A percentile compares a stretch with the other conserved stretches of the same genome.
Conservation (phyloP, 345 rosid genomes). For the Dipteronia dyeriana region DNA sequence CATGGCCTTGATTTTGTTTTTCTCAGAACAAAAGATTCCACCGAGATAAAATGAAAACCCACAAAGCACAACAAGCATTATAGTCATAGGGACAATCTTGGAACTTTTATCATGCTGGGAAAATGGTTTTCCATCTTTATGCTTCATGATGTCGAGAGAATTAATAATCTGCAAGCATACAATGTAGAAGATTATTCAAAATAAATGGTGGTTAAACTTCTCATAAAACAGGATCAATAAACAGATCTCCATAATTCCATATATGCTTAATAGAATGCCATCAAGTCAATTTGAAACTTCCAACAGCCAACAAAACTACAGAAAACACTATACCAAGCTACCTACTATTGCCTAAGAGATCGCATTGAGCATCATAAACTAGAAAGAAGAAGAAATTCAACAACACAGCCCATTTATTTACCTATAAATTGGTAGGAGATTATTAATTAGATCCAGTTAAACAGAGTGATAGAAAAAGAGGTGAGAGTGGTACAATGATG, state of each 20-base stretch:
- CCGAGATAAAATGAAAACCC: constrained; percentile 94
- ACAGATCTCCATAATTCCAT: background rate
- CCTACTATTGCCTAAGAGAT: background rate
- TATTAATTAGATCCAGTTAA: constrained; percentile 10
- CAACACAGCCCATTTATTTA: background rate
- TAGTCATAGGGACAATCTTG: constrained; percentile 46
- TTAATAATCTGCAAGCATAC: constrained; percentile 38
- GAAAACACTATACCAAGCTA: background rate
- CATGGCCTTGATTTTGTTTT: constrained; percentile 23
- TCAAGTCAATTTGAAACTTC: background rate
- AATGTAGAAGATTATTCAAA: background rate
- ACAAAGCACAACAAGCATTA: constrained; percentile 54
- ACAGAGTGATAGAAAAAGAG: background rate
- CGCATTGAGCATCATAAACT: background rate
- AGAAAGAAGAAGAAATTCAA: background rate
- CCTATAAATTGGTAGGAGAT: background rate
- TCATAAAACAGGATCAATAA: background rate
- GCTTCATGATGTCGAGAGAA: constrained; percentile 56
- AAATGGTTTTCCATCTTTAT: constrained; percentile 76
- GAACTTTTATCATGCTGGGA: constrained; percentile 51
- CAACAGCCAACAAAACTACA: background rate
- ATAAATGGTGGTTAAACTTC: background rate
- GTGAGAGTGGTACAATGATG: too few relatives aligned
- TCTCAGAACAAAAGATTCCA: constrained; percentile 72
- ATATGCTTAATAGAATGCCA: background rate